Conservation (phyloP, 177 flowering plant species). For the Telopea speciosissima region DNA sequence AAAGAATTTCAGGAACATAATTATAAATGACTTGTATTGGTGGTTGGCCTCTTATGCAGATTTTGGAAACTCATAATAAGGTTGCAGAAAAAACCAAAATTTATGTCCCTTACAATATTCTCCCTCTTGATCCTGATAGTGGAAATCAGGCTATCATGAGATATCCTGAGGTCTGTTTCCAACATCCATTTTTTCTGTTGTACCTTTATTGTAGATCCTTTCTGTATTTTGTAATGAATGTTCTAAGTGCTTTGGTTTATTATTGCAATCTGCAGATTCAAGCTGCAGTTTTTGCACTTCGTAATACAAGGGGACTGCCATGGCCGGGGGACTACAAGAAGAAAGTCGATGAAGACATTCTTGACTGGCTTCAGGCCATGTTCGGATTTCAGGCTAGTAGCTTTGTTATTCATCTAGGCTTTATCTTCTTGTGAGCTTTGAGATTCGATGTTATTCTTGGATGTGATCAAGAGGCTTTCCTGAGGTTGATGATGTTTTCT, state of each 20-base stretch:
- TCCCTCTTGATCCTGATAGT: constrained; percentile 98
- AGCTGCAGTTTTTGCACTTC: constrained; percentile 92
- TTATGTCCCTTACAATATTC: constrained; percentile 88
- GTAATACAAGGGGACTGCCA: constrained; percentile 93
- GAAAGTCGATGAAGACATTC: constrained; percentile 77
- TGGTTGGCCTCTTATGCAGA: constrained; percentile 27
- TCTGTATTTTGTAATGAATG: background rate
- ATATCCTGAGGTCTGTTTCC: constrained; percentile 69
- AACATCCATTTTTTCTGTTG: background rate
- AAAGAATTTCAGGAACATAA: background rate
- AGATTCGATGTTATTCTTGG: background rate
- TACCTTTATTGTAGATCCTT: background rate
- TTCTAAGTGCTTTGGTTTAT: constrained; percentile 1
- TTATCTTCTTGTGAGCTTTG: background rate
- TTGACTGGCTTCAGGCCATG: constrained; percentile 98
- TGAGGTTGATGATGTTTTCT: constrained; percentile 3
- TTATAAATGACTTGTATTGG: background rate
- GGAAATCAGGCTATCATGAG: constrained; percentile 93
- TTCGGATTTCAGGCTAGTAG: constrained; percentile 92
- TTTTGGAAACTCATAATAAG: constrained; percentile 80
- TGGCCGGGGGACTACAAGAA: constrained; percentile 84
- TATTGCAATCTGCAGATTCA: constrained; percentile 50
- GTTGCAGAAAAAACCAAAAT: constrained; percentile 86
- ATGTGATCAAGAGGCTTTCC: background rate
- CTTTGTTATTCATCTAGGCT: background rate